phyloP scores from a whole-genome alignment of 345 rosid species.

The Gynandropsis gynandra region DNA sequence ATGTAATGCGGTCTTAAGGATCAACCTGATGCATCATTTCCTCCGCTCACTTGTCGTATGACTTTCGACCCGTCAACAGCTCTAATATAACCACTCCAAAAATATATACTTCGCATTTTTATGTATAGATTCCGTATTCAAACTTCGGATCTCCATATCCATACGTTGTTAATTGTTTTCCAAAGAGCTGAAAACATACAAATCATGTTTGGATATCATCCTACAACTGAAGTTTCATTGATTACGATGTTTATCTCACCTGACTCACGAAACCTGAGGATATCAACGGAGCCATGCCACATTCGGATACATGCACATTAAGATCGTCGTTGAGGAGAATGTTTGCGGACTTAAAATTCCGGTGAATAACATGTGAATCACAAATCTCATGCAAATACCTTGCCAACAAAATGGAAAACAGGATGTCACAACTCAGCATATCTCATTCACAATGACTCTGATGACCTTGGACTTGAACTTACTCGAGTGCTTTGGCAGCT shows the following conservation, averaged over 20 bases:
- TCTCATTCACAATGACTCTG: too few species aligned
- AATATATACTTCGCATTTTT: slow-evolving; percentile 86
- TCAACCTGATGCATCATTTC: too few species aligned
- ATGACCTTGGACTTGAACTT: too few species aligned
- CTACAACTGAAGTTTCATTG: neutral
- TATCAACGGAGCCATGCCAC: slow-evolving; percentile 84
- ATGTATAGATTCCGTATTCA: slow-evolving; percentile 82
- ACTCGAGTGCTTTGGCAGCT: slow-evolving; percentile 95
- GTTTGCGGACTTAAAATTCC: slow-evolving; percentile 86
- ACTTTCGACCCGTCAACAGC: slow-evolving; percentile 87
- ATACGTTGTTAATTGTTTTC: slow-evolving; percentile 64
- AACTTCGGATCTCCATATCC: slow-evolving; percentile 97
- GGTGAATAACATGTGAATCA: slow-evolving; percentile 78
- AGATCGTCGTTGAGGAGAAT: too few species aligned
- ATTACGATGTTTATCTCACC: slow-evolving; percentile 52
- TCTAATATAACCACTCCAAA: slow-evolving; percentile 98
- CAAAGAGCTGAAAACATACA: slow-evolving; percentile 65
- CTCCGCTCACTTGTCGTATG: too few species aligned
- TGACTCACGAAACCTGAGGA: slow-evolving; percentile 85
- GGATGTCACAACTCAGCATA: too few species aligned
- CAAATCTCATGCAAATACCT: too few species aligned
- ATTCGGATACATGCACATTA: slow-evolving; percentile 67
- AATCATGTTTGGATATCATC: slow-evolving; percentile 17
- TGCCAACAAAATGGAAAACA: too few species aligned
- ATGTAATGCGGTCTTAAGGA: too few species aligned